phyloP scores from a whole-genome alignment of 495 filamentous ascomycete genomes.

The Talaromyces wortmannii region DNA sequence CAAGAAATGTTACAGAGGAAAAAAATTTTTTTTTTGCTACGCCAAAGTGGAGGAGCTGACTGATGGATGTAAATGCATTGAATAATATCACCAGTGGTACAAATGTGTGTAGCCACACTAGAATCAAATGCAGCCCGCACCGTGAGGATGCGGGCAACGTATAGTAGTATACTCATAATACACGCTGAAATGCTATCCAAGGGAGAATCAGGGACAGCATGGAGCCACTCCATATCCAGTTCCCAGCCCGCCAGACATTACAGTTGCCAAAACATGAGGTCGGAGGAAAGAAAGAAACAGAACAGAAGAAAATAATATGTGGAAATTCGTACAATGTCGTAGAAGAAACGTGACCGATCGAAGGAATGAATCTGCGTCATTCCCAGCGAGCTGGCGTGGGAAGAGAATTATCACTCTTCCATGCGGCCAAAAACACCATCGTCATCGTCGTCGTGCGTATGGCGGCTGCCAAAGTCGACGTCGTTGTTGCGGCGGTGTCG shows the following conservation, averaged over 20 bases:
- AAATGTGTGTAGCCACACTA: not conserved
- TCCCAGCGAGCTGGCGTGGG: not conserved
- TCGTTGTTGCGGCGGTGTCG: conserved; percentile 60
- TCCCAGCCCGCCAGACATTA: not conserved
- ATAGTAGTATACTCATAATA: conserved; percentile 1
- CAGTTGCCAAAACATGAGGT: not conserved
- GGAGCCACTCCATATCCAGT: conserved; percentile 9
- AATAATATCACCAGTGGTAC: not conserved
- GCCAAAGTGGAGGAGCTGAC: not conserved
- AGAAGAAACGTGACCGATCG: conserved; percentile 2
- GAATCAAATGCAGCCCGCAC: not conserved
- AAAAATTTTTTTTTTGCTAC: not conserved
- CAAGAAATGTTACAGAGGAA: not conserved
- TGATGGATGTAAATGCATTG: not conserved
- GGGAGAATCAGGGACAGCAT: conserved; percentile 16
- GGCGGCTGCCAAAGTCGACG: conserved; percentile 66
- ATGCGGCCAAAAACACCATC: conserved; percentile 93
- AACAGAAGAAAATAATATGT: not conserved
- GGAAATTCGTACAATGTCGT: conserved; percentile 8
- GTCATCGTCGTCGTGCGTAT: conserved; percentile 78
- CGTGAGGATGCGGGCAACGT: not conserved
- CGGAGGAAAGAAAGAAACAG: not conserved
- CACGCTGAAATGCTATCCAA: conserved; percentile 5
- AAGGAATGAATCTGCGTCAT: not conserved
- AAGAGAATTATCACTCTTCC: conserved; percentile 62